Percentiles rank a stretch among this genome's conserved stretches.
Evolutionary conservation across 2,329 filamentous ascomycete genomes (phyloP).

Genomic region (Aspergillus sp.): DNA sequence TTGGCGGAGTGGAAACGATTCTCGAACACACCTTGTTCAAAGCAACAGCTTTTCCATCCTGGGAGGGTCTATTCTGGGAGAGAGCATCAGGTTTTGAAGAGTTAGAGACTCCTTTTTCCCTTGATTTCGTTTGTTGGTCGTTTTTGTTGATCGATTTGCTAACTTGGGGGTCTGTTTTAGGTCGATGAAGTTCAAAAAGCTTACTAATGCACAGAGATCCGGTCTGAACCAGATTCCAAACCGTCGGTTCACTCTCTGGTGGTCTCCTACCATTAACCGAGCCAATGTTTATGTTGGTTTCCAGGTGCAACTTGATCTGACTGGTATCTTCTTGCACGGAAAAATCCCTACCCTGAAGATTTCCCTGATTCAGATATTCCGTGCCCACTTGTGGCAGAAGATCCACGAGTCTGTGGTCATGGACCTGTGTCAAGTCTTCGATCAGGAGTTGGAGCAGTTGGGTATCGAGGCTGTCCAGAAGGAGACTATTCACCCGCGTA

Average conservation of each 20-base stretch:
- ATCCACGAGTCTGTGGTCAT: slow-evolving; percentile 98
- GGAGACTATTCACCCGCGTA: slow-evolving; percentile 97
- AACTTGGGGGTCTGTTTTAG: no score
- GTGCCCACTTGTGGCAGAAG: slow-evolving; percentile 99
- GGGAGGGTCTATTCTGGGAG: slow-evolving; percentile 95
- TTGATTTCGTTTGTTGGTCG: no score
- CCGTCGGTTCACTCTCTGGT: slow-evolving; percentile 97
- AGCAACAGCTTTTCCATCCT: slow-evolving; percentile 91
- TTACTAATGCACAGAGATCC: slow-evolving; percentile 93
- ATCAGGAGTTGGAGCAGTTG: slow-evolving; percentile 91
- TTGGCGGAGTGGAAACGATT: slow-evolving; percentile 96
- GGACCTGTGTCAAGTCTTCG: slow-evolving; percentile 98
- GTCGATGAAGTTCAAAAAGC: slow-evolving; percentile 96
- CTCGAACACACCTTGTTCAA: slow-evolving; percentile 96
- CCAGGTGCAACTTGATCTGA: slow-evolving; percentile 96
- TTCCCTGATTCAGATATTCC: slow-evolving; percentile 97
- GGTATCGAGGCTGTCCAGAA: slow-evolving; percentile 98
- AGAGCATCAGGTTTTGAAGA: slow-evolving; percentile 42
- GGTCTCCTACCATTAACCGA: slow-evolving; percentile 88
- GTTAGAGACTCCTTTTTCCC: no score
- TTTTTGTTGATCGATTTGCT: no score
- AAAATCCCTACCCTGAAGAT: slow-evolving; percentile 99
- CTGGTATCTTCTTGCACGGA: slow-evolving; percentile 97
- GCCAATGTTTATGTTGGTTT: slow-evolving; percentile 99
- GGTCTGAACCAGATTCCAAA: slow-evolving; percentile 99